Base-by-base conservation (phyloP, 2,329 filamentous ascomycete species). In the Clonostachys rosea region DNA sequence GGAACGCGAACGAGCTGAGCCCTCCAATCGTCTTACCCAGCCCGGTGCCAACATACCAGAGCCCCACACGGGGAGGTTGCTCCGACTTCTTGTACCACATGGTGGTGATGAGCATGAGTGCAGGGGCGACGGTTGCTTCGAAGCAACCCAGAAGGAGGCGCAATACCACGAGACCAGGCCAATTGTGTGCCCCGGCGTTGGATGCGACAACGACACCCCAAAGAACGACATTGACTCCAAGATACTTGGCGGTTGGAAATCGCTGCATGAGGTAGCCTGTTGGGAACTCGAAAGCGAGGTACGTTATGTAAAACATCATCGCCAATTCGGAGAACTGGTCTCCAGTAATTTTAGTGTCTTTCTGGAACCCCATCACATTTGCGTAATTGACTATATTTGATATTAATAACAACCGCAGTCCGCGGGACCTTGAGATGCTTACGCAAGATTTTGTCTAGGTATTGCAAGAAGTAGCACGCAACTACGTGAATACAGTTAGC, bases 11-110 rank as follows among this genome's bases (percentile, higher is more conserved):
- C 1, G 62, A 55, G 30, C 65, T 49, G 18, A 50, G 34, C 7
- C 86, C 86, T 34, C 85, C 85, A 8, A 88, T 82, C 44, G 89
- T 84, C 57, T 88, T 85, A 59, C 89, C 85, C 1, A 73, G 75
- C 2, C 86, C 85, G 59, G 89, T 77, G 5, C 74, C 74, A 1
- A 72, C 64, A 49, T 79, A 81, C 78, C 78, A 83, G 20, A 80
- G 68, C 5, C 76, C 77, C 1, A 76, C 76, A 4, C 78, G 66
- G 5, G 63, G 63, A 2, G 78, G 77, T 51, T 79, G 76, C 56
- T 80, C 77, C 46, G 78, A 74, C 34, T 76, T 73, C 0, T 74
- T 78, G 52, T 79, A 81, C 75, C 74, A 80, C 5, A 73, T 77
- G 1, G 70, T 71, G 0, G 75, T 79, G 46, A 81, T 66, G 53